Percentiles rank a stretch among this genome's conserved stretches.
Evolutionary conservation across 306 rosid genomes (phyloP).

Genomic region (Corylus heterophylla): DNA sequence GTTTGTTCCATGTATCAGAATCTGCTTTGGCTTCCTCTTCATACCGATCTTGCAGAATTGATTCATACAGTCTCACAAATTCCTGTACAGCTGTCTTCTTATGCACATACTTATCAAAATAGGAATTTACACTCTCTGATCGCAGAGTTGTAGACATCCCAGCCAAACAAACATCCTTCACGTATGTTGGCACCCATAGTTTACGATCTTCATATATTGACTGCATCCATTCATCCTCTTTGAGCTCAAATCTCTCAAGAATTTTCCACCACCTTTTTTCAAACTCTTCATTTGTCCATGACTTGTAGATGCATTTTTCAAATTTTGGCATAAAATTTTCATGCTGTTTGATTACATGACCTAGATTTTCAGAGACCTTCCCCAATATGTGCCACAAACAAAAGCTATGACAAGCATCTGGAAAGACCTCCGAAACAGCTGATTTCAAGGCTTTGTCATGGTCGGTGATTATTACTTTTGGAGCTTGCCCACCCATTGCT

Average conservation of each 20-base stretch:
- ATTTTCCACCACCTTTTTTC: slow-evolving; percentile 87
- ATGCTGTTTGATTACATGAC: slow-evolving; percentile 66
- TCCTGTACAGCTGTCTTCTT: slow-evolving; percentile 88
- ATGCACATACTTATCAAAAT: slow-evolving; percentile 88
- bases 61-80: slow-evolving; percentile 79
- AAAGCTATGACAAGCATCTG: slow-evolving; percentile 62
- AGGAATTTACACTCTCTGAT: slow-evolving; percentile 91
- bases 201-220: slow-evolving; percentile 73
- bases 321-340: slow-evolving; percentile 79
- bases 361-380: slow-evolving; percentile 81
- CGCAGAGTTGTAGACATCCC: slow-evolving; percentile 87
- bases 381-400: slow-evolving; percentile 86
- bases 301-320: slow-evolving; percentile 84
- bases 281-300: slow-evolving; percentile 80
- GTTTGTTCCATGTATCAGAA: slow-evolving; percentile 89
- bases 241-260: slow-evolving; percentile 73
- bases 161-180: slow-evolving; percentile 77
- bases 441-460: slow-evolving; percentile 81
- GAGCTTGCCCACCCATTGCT: slow-evolving; percentile 90
- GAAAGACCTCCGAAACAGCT: slow-evolving; percentile 67
- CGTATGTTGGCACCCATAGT: slow-evolving; percentile 83
- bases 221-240: slow-evolving; percentile 75
- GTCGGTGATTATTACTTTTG: slow-evolving; percentile 80
- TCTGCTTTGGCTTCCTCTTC: slow-evolving; percentile 99
- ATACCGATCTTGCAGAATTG: slow-evolving; percentile 88